Evolutionary conservation across 2,329 filamentous ascomycete species (phyloP).

Genomic region (Emericellopsis atlantica): DNA sequence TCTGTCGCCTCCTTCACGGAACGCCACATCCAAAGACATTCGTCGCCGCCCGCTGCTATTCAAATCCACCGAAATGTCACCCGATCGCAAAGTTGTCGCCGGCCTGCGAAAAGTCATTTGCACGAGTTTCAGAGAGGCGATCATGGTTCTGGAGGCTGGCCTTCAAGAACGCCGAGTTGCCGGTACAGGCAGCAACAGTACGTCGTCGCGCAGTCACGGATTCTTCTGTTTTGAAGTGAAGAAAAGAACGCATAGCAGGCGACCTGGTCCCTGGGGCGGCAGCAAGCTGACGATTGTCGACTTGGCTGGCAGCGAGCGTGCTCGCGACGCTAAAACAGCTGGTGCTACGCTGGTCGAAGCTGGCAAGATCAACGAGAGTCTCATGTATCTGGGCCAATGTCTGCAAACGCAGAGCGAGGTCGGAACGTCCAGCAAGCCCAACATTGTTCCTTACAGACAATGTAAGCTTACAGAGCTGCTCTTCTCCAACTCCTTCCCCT

Average conservation of each 20-base stretch:
- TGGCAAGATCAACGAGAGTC: slow-evolving; percentile 93
- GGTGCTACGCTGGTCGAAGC: slow-evolving; percentile 88
- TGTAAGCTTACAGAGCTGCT: slow-evolving; percentile 77
- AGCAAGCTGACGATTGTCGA: slow-evolving; percentile 82
- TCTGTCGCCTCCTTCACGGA: slow-evolving; percentile 50
- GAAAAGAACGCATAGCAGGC: slow-evolving; percentile 46
- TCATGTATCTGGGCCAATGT: slow-evolving; percentile 97
- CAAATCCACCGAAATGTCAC: slow-evolving; percentile 79
- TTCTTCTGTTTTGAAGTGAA: slow-evolving; percentile 96
- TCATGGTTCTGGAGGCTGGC: slow-evolving; percentile 83
- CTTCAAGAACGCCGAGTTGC: slow-evolving; percentile 77
- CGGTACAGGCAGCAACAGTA: slow-evolving; percentile 86
- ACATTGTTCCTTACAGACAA: slow-evolving; percentile 66
- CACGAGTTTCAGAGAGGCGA: slow-evolving; percentile 65
- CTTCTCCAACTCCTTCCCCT: slow-evolving; percentile 80
- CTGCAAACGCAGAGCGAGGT: slow-evolving; percentile 87
- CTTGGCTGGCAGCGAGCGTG: slow-evolving; percentile 84
- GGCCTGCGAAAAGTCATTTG: slow-evolving; percentile 87
- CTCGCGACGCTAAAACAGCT: slow-evolving; percentile 84
- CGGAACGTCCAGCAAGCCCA: slow-evolving; percentile 59
- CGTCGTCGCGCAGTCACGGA: slow-evolving; percentile 83
- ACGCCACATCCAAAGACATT: slow-evolving; percentile 52
- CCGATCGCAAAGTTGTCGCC: slow-evolving; percentile 88
- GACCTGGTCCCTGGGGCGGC: slow-evolving; percentile 52
- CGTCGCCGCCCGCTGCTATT: slow-evolving; percentile 76